A percentile compares a stretch with the other conserved stretches of the same genome.
Evolutionary conservation across 352 stramenopile genomes (phyloP).

Genomic region (Globisporangium acanthophoron): DNA sequence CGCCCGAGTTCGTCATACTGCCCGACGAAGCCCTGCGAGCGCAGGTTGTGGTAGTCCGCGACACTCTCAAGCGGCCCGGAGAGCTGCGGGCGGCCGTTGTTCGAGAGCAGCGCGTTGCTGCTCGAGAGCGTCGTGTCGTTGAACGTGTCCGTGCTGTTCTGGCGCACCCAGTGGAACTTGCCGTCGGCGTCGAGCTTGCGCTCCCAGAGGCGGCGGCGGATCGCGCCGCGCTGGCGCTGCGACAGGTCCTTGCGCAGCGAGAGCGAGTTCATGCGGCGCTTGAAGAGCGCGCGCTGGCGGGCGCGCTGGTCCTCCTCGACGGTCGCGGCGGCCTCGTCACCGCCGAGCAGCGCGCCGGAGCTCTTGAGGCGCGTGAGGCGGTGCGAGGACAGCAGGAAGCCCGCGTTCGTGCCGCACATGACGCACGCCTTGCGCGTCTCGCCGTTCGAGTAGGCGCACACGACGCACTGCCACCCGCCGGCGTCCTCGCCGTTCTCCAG

Average conservation of each 20-base stretch:
- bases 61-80: conserved; percentile 29
- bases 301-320: conserved; percentile 30
- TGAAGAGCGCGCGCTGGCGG: conserved; percentile 55
- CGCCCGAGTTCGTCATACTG: conserved; percentile 52
- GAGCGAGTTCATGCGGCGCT: conserved; percentile 67
- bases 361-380: conserved; percentile 41
- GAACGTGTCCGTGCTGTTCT: conserved; percentile 45
- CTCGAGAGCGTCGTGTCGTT: conserved; percentile 10
- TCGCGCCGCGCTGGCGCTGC: conserved; percentile 61
- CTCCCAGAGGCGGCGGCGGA: conserved; percentile 58
- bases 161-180: conserved; percentile 71
- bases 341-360: conserved; percentile 41
- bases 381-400: conserved; percentile 25
- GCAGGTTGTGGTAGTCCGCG: conserved; percentile 52
- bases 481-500: conserved; percentile 42
- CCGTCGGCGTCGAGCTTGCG: conserved; percentile 49
- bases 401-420: conserved; percentile 51
- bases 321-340: conserved; percentile 23
- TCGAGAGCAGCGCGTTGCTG: conserved; percentile 15
- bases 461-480: conserved; percentile 61
- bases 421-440: conserved; percentile 36
- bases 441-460: conserved; percentile 57
- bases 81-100: conserved; percentile 23
- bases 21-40: conserved; percentile 65
- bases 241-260: conserved; percentile 52